Percentiles rank a stretch among this genome's conserved stretches.
Conservation (phyloP, 768 basidiomycete species). For the Leccinum olivaceopallidum region DNA sequence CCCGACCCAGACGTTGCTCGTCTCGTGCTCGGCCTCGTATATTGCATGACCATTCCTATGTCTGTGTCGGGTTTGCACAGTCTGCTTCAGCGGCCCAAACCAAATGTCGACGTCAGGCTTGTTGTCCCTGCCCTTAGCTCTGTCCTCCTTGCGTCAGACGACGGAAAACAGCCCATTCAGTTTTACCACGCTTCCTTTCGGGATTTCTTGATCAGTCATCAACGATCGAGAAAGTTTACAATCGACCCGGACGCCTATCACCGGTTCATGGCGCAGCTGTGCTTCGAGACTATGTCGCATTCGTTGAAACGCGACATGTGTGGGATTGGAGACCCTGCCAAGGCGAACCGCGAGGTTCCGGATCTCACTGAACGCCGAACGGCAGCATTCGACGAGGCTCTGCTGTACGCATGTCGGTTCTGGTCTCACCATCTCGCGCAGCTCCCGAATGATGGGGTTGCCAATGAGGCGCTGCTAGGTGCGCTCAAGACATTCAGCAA, state of each 20-base stretch:
- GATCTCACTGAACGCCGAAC: slow-evolving; percentile 12
- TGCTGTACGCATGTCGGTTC: slow-evolving; percentile 20
- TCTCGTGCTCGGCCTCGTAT: slow-evolving; percentile 21
- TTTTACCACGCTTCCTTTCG: slow-evolving; percentile 16
- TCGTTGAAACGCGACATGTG: slow-evolving; percentile 19
- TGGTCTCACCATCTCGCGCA: slow-evolving; percentile 21
- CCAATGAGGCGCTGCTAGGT: slow-evolving; percentile 8
- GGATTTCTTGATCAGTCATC: slow-evolving; percentile 16
- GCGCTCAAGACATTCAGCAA: slow-evolving; percentile 8
- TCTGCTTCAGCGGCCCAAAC: slow-evolving; percentile 12
- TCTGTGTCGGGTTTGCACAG: slow-evolving; percentile 11
- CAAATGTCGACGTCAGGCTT: slow-evolving; percentile 18
- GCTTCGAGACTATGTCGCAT: slow-evolving; percentile 17
- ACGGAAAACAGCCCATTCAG: slow-evolving; percentile 16
- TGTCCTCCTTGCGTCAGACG: slow-evolving; percentile 14
- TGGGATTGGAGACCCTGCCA: slow-evolving; percentile 16
- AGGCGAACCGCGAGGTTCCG: slow-evolving; percentile 13
- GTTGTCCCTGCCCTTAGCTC: slow-evolving; percentile 22
- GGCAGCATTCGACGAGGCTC: slow-evolving; percentile 11
- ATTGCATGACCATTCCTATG: slow-evolving; percentile 18
- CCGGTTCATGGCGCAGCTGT: slow-evolving; percentile 15
- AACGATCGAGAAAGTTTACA: slow-evolving; percentile 14
- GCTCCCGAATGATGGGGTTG: slow-evolving; percentile 9
- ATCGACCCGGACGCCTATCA: slow-evolving; percentile 3
- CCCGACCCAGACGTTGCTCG: slow-evolving; percentile 18